These are phyloP conservation scores for Aspergillus intermedius DNA, from an alignment of 2,329 filamentous ascomycete genomes.

Conservation along the genomic window DNA sequence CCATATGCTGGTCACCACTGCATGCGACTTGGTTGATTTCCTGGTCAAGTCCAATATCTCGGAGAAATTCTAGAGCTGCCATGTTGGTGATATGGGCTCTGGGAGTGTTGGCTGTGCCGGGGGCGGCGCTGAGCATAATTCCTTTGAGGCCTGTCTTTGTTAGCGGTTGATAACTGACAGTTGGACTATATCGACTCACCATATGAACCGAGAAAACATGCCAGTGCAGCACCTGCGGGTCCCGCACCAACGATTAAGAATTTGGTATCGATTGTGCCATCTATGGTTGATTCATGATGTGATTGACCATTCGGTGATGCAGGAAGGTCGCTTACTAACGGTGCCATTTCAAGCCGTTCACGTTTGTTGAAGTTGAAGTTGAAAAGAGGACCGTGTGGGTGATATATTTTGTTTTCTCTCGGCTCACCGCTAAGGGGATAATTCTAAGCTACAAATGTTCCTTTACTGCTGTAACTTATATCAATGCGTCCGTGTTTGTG, in stretches of 20 bases:
- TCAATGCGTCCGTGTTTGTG: too few species aligned
- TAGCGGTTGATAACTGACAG: neutral
- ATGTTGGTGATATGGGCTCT: constrained; percentile 57
- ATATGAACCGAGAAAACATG: constrained; percentile 48
- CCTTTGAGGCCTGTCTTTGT: constrained; percentile 42
- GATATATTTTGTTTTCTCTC: too few species aligned
- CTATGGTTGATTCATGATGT: too few species aligned
- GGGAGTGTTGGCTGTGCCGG: constrained; percentile 51
- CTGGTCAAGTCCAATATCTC: constrained; percentile 46
- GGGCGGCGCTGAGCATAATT: constrained; percentile 46
- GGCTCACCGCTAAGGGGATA: too few species aligned
- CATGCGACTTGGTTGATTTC: constrained; percentile 34
- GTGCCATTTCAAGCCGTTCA: too few species aligned
- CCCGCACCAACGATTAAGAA: constrained; percentile 48
- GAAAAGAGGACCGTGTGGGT: too few species aligned
- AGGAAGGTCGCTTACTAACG: too few species aligned
- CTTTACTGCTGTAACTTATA: too few species aligned
- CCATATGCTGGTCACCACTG: constrained; percentile 35
- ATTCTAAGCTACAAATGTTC: too few species aligned
- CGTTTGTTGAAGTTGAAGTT: too few species aligned
- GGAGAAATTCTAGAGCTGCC: constrained; percentile 50
- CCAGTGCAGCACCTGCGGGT: constrained; percentile 50
- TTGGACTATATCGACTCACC: constrained; percentile 25
- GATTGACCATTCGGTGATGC: too few species aligned
- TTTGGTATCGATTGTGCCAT: constrained; percentile 30